Conservation (phyloP, 2,329 filamentous ascomycete genomes). For the Stagonosporopsis chrysanthemi region DNA sequence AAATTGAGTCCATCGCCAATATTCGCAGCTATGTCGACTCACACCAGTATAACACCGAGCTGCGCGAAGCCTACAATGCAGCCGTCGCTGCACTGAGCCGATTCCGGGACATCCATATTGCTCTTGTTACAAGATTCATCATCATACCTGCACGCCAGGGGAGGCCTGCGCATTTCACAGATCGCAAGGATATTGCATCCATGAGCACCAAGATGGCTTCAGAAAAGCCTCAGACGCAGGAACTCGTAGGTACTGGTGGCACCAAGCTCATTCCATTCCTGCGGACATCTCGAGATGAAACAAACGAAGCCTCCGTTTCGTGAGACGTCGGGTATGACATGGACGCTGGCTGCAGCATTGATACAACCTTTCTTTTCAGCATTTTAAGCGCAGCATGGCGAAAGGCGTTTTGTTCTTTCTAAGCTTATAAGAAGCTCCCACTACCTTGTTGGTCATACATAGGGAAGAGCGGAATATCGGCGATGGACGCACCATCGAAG, state of each 20-base stretch:
- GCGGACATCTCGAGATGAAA: slow-evolving; percentile 61
- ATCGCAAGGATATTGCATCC: slow-evolving; percentile 55
- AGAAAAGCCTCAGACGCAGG: slow-evolving; percentile 43
- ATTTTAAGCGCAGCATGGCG: slow-evolving; percentile 3
- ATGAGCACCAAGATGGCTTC: slow-evolving; percentile 52
- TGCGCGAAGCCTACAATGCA: slow-evolving; percentile 56
- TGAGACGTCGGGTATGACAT: background rate
- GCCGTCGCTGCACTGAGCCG: slow-evolving; percentile 55
- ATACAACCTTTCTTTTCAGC: background rate
- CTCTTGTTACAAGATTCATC: slow-evolving; percentile 62
- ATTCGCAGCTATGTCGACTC: slow-evolving; percentile 55
- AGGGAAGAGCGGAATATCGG: slow-evolving; percentile 43
- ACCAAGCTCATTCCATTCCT: slow-evolving; percentile 63
- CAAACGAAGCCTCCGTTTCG: slow-evolving; percentile 50
- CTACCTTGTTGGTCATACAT: slow-evolving; percentile 39
- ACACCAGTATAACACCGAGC: slow-evolving; percentile 39
- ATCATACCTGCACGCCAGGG: slow-evolving; percentile 52
- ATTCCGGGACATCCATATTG: slow-evolving; percentile 62
- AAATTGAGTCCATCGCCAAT: slow-evolving; percentile 55
- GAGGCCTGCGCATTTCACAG: slow-evolving; percentile 29
- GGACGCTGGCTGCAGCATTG: background rate
- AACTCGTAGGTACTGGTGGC: slow-evolving; percentile 60
- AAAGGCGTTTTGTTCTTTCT: slow-evolving; percentile 4
- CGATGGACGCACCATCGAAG: slow-evolving; percentile 38
- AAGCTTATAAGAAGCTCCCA: slow-evolving; percentile 17